These are phyloP conservation scores for Hygrocybe coccinea DNA, from an alignment of 768 basidiomycete genomes.

Conservation along the genomic window DNA sequence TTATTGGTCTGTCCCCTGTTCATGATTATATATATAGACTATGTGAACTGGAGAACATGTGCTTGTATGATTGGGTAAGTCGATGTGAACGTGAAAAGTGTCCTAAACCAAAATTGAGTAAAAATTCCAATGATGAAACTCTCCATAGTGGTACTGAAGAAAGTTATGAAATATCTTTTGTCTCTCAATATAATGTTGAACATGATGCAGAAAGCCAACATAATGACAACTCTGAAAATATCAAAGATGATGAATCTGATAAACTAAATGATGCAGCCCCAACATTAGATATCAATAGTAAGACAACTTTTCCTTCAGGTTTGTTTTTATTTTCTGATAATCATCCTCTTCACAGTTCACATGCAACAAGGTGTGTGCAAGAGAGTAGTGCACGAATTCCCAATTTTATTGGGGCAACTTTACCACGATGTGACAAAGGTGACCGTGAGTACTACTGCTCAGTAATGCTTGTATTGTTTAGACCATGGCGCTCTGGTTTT, in stretches of 20 bases:
- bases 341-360: constrained; percentile 2
- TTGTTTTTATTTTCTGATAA: constrained; percentile 12
- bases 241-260: neutral
- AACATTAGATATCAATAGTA: constrained; percentile 13
- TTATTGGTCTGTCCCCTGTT: constrained; percentile 19
- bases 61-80: constrained; percentile 28
- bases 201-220: too few relatives aligned
- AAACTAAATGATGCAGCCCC: neutral
- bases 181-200: too few relatives aligned
- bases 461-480: constrained; percentile 30
- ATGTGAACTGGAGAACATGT: constrained; percentile 14
- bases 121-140: neutral
- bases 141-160: neutral
- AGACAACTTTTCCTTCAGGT: constrained; percentile 26
- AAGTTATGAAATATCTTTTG: constrained; percentile 20
- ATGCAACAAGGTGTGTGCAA: neutral
- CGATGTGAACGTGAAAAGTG: constrained; percentile 12
- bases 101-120: constrained; percentile 1
- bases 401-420: constrained; percentile 28
- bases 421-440: constrained; percentile 30
- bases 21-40: constrained; percentile 28
- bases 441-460: constrained; percentile 29
- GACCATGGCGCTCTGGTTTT: constrained; percentile 26
- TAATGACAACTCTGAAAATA: neutral
- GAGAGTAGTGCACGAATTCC: constrained; percentile 13